These are phyloP conservation scores for Coleophoma eucalyptorum DNA, from an alignment of 2,329 filamentous ascomycete species.

Conservation along the genomic window DNA sequence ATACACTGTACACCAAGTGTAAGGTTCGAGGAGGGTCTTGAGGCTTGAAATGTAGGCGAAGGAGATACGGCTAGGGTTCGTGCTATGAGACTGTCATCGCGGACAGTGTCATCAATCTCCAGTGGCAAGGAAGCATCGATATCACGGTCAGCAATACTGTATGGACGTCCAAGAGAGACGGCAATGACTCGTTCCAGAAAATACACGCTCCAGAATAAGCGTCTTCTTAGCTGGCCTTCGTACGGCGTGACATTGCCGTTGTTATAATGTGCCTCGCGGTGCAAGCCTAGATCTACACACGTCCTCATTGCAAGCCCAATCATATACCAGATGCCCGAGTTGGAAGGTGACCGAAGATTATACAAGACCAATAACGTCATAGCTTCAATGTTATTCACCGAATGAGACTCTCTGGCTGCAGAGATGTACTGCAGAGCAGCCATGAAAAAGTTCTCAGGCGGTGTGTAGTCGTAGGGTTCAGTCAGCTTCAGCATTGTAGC, in stretches of 20 bases:
- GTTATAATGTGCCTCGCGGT: conserved; percentile 40
- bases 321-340: conserved; percentile 50
- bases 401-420: conserved; percentile 42
- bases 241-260: conserved; percentile 32
- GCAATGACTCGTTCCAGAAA: conserved; percentile 45
- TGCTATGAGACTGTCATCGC: conserved; percentile 25
- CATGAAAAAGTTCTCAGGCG: conserved; percentile 41
- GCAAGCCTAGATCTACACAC: conserved; percentile 46
- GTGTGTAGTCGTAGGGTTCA: conserved; percentile 37
- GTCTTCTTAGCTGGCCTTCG: conserved; percentile 38
- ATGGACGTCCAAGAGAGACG: conserved; percentile 44
- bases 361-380: conserved; percentile 45
- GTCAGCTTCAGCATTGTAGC: conserved; percentile 43
- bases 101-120: conserved; percentile 37
- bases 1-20: conserved; percentile 40
- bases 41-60: conserved; percentile 23
- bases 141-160: conserved; percentile 45
- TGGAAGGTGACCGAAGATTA: conserved; percentile 45
- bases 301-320: conserved; percentile 50
- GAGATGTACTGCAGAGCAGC: conserved; percentile 44
- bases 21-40: conserved; percentile 29
- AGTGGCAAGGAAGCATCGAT: conserved; percentile 45
- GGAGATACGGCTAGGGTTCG: conserved; percentile 25
- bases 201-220: conserved; percentile 49
- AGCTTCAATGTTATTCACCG: conserved; percentile 46